A percentile compares a stretch with the other conserved stretches of the same genome.
Evolutionary conservation across 805 yeast species (phyloP).

Genomic region (Yarrowia sp.): DNA sequence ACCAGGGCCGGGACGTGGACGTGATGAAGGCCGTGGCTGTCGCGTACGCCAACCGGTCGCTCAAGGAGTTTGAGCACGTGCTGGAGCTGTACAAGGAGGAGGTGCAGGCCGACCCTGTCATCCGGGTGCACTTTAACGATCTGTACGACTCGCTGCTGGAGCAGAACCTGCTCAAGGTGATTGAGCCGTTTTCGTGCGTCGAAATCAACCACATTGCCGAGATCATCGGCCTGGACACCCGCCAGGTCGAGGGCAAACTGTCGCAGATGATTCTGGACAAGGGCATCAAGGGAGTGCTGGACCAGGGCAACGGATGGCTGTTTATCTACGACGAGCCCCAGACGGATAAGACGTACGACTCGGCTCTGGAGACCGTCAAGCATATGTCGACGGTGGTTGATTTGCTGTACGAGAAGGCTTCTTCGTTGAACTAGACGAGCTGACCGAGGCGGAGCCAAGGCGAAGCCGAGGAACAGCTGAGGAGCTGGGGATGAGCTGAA

Average conservation of each 20-base stretch:
- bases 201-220: conserved; percentile 88
- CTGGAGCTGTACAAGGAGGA: conserved; percentile 70
- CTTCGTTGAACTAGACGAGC: conserved; percentile 69
- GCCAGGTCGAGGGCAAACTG: conserved; percentile 91
- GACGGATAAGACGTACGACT: conserved; percentile 85
- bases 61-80: conserved; percentile 89
- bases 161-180: conserved; percentile 90
- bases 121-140: conserved; percentile 89
- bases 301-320: conserved; percentile 98
- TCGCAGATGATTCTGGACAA: conserved; percentile 96
- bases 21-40: conserved; percentile 94
- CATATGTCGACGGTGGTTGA: conserved; percentile 90
- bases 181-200: conserved; percentile 96
- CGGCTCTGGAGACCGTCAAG: conserved; percentile 84
- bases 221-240: conserved; percentile 83
- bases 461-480: too few species aligned
- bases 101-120: conserved; percentile 83
- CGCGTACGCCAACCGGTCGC: conserved; percentile 87
- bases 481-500: too few species aligned
- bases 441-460: too few species aligned
- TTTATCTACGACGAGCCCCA: conserved; percentile 88
- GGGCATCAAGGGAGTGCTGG: conserved; percentile 94
- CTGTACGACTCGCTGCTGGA: conserved; percentile 91
- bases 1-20: conserved; percentile 84
- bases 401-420: conserved; percentile 90